phyloP scores from a whole-genome alignment of 139 green algal genomes.

The Coccomyxa sp. region DNA sequence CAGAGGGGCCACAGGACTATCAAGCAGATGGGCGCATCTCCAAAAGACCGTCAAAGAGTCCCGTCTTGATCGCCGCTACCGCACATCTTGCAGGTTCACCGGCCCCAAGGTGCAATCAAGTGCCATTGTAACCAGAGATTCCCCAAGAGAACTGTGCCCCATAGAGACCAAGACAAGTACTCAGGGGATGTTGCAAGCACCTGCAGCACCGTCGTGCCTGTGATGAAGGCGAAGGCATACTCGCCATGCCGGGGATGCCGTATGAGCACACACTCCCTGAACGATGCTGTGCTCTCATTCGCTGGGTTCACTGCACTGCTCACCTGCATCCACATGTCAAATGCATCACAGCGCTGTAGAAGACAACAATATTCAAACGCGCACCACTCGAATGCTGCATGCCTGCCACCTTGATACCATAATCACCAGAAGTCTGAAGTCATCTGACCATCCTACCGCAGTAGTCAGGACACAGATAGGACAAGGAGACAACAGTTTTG shows the following conservation, averaged over 20 bases:
- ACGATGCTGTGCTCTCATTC: slow-evolving; percentile 71
- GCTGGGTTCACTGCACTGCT: slow-evolving; percentile 69
- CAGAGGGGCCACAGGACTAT: neutral
- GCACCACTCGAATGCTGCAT: no score
- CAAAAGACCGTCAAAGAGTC: neutral
- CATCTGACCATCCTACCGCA: no score
- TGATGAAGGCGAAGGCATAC: slow-evolving; percentile 93
- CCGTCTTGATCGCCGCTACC: neutral
- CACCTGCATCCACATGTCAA: slow-evolving; percentile 26
- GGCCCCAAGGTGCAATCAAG: no score
- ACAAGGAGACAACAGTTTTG: no score
- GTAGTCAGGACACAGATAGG: no score
- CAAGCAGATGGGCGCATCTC: neutral
- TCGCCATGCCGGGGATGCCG: slow-evolving; percentile 82
- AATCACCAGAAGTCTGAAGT: no score
- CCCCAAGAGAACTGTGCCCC: no score
- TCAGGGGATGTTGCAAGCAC: neutral
- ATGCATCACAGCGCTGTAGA: neutral
- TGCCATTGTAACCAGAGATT: no score
- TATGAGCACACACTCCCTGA: slow-evolving; percentile 90
- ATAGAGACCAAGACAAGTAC: no score
- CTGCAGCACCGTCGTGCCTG: slow-evolving; percentile 74
- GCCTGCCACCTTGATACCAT: no score
- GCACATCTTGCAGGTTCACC: no score
- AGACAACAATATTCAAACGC: no score